Base-by-base conservation (phyloP, 1,139 yeast species). In the Yamadazyma diospyri region DNA sequence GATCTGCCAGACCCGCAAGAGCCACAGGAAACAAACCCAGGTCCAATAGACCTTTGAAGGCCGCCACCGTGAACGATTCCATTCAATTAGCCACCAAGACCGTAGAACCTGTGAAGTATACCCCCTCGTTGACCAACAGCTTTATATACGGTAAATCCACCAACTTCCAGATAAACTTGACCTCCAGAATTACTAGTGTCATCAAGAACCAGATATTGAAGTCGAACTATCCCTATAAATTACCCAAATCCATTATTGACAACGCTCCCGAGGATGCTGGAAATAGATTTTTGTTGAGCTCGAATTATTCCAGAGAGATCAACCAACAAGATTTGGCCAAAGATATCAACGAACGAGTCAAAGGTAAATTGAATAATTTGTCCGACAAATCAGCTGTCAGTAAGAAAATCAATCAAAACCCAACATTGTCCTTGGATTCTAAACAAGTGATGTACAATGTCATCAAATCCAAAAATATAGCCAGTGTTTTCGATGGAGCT, bases 161-260 rank as follows among this genome's bases (percentile, higher is more conserved):
- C 32, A 51, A 54, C 29, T 47, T 62, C 36, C 59, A 55, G 39
- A 46, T 61, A 5, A 46, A 57, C 29, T 47, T 59, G 12, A 47
- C 57, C 17, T 52, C 69, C n/a, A 56, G 73, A 45, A 57, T 67
- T 4, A 69, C 73, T 1, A 59, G 69, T 27, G 59, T 69, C 30
- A 52, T 71, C 34, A 69, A 69, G 45, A 60, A 62, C 30, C 51
- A 59, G 19, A 59, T 69, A 41, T 42, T 61, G 33, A 53, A 56
- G 32, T 66, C 73, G 18, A 64, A 65, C 31, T 69, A 67, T 46
- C 75, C 75, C 9, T 69, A 54, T 51, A 47, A 52, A 41, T 52
- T 68, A 38, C 73, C 75, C n/a, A 56, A 48, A 41, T 38, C 52
- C 8, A 48, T 69, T 21, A 54, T 69, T 27, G 62, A 59, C 18